phyloP scores from a whole-genome alignment of 805 yeast species.

The Vanderwaltozyma polyspora region DNA sequence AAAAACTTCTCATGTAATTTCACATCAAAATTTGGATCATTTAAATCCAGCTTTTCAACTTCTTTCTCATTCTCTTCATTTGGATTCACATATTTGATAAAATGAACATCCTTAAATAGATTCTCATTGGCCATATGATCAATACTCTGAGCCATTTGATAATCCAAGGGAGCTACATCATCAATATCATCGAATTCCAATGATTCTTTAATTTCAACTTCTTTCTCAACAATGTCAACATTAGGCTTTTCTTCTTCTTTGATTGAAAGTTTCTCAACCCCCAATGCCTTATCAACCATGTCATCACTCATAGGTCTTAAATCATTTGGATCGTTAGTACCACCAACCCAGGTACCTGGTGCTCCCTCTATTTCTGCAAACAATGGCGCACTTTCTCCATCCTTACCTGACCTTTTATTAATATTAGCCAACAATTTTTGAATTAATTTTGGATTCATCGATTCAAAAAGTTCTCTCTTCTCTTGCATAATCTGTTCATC shows the following conservation, averaged over 20 bases:
- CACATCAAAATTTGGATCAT: conserved; percentile 69
- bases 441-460: conserved; percentile 58
- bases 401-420: conserved; percentile 33
- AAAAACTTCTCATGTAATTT: conserved; percentile 75
- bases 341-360: conserved; percentile 29
- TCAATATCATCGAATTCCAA: conserved; percentile 39
- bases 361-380: conserved; percentile 28
- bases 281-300: conserved; percentile 22
- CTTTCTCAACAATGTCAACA: conserved; percentile 10
- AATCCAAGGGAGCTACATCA: conserved; percentile 40
- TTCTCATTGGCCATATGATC: conserved; percentile 35
- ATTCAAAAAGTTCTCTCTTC: conserved; percentile 52
- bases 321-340: conserved; percentile 13
- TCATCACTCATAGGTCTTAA: conserved; percentile 19
- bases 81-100: conserved; percentile 39
- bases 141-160: conserved; percentile 36
- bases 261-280: conserved; percentile 3
- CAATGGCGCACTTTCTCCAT: conserved; percentile 32
- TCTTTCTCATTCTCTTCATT: conserved; percentile 4
- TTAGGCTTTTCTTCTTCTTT: conserved; percentile 9
- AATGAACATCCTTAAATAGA: conserved; percentile 44
- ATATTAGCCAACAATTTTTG: conserved; percentile 47
- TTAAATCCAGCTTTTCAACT: conserved; percentile 37
- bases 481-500: conserved; percentile 54
- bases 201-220: conserved; percentile 5